A percentile compares a stretch with the other conserved stretches of the same genome.
phyloP scores from a whole-genome alignment of 1,284 basidiomycete genomes.

The Sporisorium exsertum region DNA sequence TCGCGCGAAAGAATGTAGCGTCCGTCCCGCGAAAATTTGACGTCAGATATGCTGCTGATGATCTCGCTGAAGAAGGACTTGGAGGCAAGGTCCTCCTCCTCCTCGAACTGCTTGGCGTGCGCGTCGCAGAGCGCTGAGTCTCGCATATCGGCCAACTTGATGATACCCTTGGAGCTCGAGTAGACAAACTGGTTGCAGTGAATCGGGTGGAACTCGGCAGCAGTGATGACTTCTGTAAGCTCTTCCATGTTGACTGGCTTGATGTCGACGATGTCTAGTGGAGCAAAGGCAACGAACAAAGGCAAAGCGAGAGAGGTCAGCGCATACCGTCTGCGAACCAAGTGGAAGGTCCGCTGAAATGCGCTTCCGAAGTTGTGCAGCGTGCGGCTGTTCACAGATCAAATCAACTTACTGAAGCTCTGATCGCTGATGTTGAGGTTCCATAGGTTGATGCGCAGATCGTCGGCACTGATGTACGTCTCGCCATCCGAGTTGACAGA shows the following conservation, averaged over 20 bases:
- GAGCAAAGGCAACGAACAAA: conserved; percentile 5
- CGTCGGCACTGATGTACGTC: conserved; percentile 98
- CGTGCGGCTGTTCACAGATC: too few relatives aligned
- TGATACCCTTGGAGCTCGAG: conserved; percentile 98
- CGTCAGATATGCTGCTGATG: conserved; percentile 98
- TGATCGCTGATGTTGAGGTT: conserved; percentile 98
- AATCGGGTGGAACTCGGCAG: conserved; percentile 96
- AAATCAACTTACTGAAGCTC: conserved; percentile 86
- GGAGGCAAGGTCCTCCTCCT: conserved; percentile 96
- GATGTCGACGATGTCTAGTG: conserved; percentile 97
- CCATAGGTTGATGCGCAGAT: conserved; percentile 97
- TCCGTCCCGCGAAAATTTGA: conserved; percentile 98
- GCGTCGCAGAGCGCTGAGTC: conserved; percentile 96
- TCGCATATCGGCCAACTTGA: conserved; percentile 99
- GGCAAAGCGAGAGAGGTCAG: too few relatives aligned
- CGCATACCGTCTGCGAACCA: too few relatives aligned
- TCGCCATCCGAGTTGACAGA: conserved; percentile 99
- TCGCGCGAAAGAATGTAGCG: conserved; percentile 96
- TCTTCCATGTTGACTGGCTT: conserved; percentile 99
- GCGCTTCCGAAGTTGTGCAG: too few relatives aligned
- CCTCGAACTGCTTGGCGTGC: conserved; percentile 83
- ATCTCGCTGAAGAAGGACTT: conserved; percentile 99
- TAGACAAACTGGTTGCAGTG: conserved; percentile 99
- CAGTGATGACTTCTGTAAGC: conserved; percentile 98
- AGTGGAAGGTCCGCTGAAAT: too few relatives aligned